phyloP scores from a whole-genome alignment of 164 flowering plant genomes.

The Kingdonia uniflora region DNA sequence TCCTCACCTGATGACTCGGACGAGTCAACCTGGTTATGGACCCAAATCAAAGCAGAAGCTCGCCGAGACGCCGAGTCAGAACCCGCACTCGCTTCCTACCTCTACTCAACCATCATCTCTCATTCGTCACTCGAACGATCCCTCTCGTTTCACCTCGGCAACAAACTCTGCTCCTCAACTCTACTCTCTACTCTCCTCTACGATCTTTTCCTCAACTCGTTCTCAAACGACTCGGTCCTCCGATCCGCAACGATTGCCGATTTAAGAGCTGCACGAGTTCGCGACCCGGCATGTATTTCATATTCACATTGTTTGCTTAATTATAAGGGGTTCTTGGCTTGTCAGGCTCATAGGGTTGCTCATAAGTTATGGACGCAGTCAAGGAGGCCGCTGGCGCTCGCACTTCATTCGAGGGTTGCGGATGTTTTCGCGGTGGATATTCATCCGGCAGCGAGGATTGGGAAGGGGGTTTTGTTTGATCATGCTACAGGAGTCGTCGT shows the following conservation, averaged over 20 bases:
- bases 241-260: constrained; percentile 7
- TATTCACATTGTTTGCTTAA: constrained; percentile 8
- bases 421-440: not conserved
- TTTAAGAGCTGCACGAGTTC: constrained; percentile 5
- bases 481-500: too few relatives aligned
- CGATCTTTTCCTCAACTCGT: constrained; percentile 8
- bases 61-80: constrained; percentile 11
- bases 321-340: constrained; percentile 12
- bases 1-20: not conserved
- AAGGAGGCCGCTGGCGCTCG: not conserved
- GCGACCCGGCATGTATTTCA: constrained; percentile 10
- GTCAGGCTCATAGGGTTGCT: constrained; percentile 12
- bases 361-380: constrained; percentile 8
- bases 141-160: constrained; percentile 8
- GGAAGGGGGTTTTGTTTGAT: constrained; percentile 2
- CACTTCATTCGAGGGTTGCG: not conserved
- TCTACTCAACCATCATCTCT: constrained; percentile 9
- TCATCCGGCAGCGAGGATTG: not conserved
- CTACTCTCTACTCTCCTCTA: constrained; percentile 12
- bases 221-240: constrained; percentile 1
- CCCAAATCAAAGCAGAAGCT: constrained; percentile 9
- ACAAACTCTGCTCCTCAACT: constrained; percentile 11
- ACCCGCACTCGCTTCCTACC: constrained; percentile 9
- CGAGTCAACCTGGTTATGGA: constrained; percentile 5
- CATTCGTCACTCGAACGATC: constrained; percentile 9